Evolutionary conservation across 1,284 basidiomycete genomes (phyloP).

Genomic region (Psilocybe mexicana): DNA sequence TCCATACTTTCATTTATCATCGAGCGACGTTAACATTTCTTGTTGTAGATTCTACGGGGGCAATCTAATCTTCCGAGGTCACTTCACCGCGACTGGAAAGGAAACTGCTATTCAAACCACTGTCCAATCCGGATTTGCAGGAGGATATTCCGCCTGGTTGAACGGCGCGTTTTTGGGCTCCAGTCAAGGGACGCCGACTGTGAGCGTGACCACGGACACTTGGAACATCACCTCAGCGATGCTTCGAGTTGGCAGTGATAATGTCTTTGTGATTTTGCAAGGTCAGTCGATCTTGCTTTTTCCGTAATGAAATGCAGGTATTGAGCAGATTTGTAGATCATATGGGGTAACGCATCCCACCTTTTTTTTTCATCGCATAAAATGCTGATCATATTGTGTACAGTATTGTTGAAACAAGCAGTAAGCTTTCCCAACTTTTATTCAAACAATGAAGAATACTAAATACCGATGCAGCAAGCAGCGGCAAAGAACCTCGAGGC

Average conservation of each 20-base stretch:
- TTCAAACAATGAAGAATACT: background rate
- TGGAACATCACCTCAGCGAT: slow-evolving; percentile 39
- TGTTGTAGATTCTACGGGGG: slow-evolving; percentile 44
- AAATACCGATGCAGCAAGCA: slow-evolving; percentile 34
- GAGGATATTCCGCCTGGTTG: slow-evolving; percentile 52
- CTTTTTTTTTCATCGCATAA: background rate
- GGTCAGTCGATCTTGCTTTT: slow-evolving; percentile 29
- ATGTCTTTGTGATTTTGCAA: slow-evolving; percentile 51
- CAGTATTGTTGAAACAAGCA: slow-evolving; percentile 48
- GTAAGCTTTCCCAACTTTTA: slow-evolving; percentile 29
- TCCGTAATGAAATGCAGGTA: slow-evolving; percentile 8
- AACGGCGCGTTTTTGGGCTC: slow-evolving; percentile 54
- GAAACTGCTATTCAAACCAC: slow-evolving; percentile 46
- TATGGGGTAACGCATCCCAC: slow-evolving; percentile 38
- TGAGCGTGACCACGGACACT: slow-evolving; percentile 41
- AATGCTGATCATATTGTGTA: background rate
- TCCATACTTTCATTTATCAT: too few species aligned
- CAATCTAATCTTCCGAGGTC: slow-evolving; percentile 52
- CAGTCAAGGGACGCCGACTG: slow-evolving; percentile 41
- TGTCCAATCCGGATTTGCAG: slow-evolving; percentile 50
- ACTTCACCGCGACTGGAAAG: slow-evolving; percentile 45
- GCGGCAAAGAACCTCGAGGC: slow-evolving; percentile 54
- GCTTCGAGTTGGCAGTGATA: slow-evolving; percentile 40
- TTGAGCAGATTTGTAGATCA: slow-evolving; percentile 34
- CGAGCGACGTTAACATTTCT: background rate